Evolutionary conservation across 2,329 filamentous ascomycete genomes (phyloP).

Genomic region (Pseudopithomyces chartarum): DNA sequence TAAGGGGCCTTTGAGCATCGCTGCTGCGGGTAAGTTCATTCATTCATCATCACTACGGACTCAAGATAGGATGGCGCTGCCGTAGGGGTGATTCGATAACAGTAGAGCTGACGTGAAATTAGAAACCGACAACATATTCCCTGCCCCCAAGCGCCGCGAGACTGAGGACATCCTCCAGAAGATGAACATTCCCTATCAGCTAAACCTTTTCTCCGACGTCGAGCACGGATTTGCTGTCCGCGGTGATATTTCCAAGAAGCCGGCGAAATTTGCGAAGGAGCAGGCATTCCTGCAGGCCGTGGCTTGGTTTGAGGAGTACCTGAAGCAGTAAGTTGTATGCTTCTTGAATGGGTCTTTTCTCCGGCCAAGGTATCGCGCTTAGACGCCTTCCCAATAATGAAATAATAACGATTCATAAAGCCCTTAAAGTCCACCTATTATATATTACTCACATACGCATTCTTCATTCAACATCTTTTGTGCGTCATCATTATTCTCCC

Average conservation of each 20-base stretch:
- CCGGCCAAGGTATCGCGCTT: not conserved
- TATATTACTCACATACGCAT: no score
- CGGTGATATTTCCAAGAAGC: conserved; percentile 62
- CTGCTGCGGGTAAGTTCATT: conserved; percentile 60
- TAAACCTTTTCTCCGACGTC: conserved; percentile 74
- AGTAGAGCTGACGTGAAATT: conserved; percentile 2
- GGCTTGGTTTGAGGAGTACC: conserved; percentile 72
- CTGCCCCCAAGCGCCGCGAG: conserved; percentile 58
- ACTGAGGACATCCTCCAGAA: conserved; percentile 64
- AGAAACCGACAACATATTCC: conserved; percentile 66
- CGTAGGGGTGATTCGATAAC: not conserved
- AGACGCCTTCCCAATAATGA: not conserved
- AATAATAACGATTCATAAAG: not conserved
- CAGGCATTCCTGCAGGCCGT: conserved; percentile 80
- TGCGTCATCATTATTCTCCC: no score
- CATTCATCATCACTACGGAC: not conserved
- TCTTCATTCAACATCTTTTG: no score
- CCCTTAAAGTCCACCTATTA: no score
- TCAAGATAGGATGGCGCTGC: not conserved
- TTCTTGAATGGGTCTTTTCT: no score
- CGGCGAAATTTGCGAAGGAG: conserved; percentile 74
- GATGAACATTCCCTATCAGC: conserved; percentile 69
- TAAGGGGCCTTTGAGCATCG: conserved; percentile 62
- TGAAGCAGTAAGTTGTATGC: conserved; percentile 44
- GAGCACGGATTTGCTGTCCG: conserved; percentile 78